Conservation (phyloP, 495 filamentous ascomycete genomes). For the Glonium stellatum region DNA sequence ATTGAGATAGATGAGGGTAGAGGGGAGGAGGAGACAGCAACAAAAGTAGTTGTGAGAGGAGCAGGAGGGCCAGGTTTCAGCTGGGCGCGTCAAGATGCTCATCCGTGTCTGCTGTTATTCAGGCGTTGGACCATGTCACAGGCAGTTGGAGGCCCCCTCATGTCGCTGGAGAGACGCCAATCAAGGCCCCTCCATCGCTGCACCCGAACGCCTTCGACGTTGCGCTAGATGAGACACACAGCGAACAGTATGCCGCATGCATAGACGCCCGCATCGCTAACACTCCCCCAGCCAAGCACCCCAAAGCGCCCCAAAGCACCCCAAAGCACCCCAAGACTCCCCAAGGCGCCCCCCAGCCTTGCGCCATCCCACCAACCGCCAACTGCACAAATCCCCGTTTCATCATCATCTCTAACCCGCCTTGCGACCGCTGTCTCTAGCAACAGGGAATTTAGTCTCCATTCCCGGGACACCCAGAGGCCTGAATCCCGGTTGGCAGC, state of each 20-base stretch:
- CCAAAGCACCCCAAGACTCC: no score
- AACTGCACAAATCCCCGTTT: not conserved
- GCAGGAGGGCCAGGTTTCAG: slow-evolving; percentile 14
- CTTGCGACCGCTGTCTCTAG: not conserved
- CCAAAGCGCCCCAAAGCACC: no score
- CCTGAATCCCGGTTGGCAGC: not conserved
- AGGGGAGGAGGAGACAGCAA: not conserved
- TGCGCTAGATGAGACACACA: no score
- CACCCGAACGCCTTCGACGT: no score
- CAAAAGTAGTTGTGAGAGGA: not conserved
- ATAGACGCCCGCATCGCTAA: no score
- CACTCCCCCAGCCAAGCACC: no score
- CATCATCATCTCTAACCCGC: not conserved
- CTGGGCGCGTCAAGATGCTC: slow-evolving; percentile 1
- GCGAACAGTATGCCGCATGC: no score
- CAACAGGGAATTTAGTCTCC: not conserved
- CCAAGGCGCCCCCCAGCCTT: no score
- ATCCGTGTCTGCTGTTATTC: not conserved
- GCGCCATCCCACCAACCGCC: no score
- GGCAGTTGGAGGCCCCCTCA: slow-evolving; percentile 13
- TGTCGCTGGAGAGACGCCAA: not conserved
- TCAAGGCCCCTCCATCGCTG: no score
- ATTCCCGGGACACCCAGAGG: not conserved
- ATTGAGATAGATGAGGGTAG: not conserved
- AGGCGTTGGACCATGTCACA: slow-evolving; percentile 2